A percentile compares a stretch with the other conserved stretches of the same genome.
These are phyloP conservation scores for Rugonectria rugulosa DNA, from an alignment of 2,329 filamentous ascomycete species.

Conservation along the genomic window DNA sequence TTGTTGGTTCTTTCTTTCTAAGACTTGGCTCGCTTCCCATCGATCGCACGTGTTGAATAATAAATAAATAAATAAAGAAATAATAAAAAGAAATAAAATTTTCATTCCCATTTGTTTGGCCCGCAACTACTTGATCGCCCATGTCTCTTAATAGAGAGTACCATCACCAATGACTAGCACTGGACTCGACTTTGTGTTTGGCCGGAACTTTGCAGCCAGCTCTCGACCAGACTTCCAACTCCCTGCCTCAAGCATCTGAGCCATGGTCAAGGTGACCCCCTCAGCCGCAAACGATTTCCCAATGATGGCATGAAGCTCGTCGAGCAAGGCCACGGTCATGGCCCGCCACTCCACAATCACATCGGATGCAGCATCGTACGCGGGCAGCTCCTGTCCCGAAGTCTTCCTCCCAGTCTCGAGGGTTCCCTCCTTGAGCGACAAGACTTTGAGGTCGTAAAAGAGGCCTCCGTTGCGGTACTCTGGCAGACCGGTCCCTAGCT, in stretches of 20 bases:
- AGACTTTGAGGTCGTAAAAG: slow-evolving; percentile 66
- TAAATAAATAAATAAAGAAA: too few species aligned
- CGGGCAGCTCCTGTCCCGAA: slow-evolving; percentile 54
- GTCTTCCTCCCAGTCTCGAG: slow-evolving; percentile 51
- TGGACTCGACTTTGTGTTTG: slow-evolving; percentile 82
- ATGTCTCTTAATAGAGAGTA: slow-evolving; percentile 76
- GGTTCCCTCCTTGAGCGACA: slow-evolving; percentile 58
- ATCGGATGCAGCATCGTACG: slow-evolving; percentile 63
- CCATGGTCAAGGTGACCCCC: slow-evolving; percentile 48
- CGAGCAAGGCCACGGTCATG: slow-evolving; percentile 64
- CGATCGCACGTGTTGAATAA: too few species aligned
- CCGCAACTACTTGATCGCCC: too few species aligned
- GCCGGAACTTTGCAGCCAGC: slow-evolving; percentile 78
- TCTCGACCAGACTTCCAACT: slow-evolving; percentile 76
- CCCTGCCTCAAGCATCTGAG: slow-evolving; percentile 61
- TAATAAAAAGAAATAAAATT: too few species aligned
- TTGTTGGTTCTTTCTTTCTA: too few species aligned
- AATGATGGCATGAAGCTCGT: slow-evolving; percentile 56
- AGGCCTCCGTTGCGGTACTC: slow-evolving; percentile 78
- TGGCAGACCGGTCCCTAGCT: slow-evolving; percentile 71
- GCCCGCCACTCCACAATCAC: slow-evolving; percentile 69
- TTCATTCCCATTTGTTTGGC: too few species aligned
- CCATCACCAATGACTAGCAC: slow-evolving; percentile 85
- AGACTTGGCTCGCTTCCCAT: too few species aligned
- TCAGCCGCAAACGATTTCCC: slow-evolving; percentile 42